These are phyloP conservation scores for Lagenidium sp. DNA, from an alignment of 352 stramenopile genomes.

Conservation along the genomic window DNA sequence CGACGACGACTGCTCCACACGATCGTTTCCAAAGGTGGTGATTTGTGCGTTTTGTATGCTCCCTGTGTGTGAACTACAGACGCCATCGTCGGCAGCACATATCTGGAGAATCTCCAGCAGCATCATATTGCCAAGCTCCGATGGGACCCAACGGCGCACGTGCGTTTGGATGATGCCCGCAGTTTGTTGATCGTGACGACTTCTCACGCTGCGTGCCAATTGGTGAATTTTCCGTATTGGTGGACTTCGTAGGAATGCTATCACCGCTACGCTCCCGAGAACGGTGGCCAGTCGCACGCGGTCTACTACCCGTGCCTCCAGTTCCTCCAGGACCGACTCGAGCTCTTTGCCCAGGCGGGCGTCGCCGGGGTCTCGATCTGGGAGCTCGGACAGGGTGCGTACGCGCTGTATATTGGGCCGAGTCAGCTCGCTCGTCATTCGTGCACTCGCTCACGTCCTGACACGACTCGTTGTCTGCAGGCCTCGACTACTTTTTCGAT, in stretches of 20 bases:
- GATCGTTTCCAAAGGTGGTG: not conserved
- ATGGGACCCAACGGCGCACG: slow-evolving; percentile 17
- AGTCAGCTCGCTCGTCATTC: too few relatives aligned
- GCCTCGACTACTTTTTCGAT: slow-evolving; percentile 76
- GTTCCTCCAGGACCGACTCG: slow-evolving; percentile 60
- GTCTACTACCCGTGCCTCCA: slow-evolving; percentile 80
- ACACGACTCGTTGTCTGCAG: slow-evolving; percentile 30
- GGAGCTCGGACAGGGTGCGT: slow-evolving; percentile 78
- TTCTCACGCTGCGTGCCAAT: not conserved
- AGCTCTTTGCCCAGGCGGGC: slow-evolving; percentile 31
- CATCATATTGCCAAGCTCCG: slow-evolving; percentile 6
- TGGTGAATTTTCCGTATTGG: not conserved
- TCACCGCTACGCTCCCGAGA: slow-evolving; percentile 28
- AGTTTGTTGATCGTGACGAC: not conserved
- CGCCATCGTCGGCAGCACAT: slow-evolving; percentile 14
- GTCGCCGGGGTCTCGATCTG: slow-evolving; percentile 53
- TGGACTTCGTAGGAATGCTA: slow-evolving; percentile 43
- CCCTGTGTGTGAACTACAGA: slow-evolving; percentile 2
- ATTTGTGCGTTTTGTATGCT: not conserved
- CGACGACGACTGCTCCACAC: not conserved
- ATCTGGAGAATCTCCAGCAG: slow-evolving; percentile 8
- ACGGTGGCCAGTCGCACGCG: slow-evolving; percentile 22
- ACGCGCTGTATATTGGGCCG: too few relatives aligned
- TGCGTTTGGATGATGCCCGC: not conserved
- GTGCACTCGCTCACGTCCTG: too few relatives aligned